Base-by-base conservation (phyloP, 2,329 filamentous ascomycete species). In the Alternaria longipes region DNA sequence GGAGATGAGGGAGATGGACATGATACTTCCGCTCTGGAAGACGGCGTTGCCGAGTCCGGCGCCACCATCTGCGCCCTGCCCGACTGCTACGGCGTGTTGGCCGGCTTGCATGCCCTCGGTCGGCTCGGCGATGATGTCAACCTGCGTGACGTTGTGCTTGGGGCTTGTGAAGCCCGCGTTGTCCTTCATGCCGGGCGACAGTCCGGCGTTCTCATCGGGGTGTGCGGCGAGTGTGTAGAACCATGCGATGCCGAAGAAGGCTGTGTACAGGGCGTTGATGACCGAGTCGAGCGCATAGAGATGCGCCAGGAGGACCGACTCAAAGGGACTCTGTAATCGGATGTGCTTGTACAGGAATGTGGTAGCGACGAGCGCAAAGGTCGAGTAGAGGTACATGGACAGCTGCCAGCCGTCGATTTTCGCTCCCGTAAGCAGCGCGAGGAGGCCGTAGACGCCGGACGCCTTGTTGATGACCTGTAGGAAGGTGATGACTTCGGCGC, bases 381-480 rank as follows among this genome's bases (percentile, higher is more conserved):
- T 85, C 26, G 91, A 95, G 84, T 97, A 97, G 50, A 97, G 85
- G 84, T 97, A 97, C 85, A 96, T 95, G 59, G 91, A 91, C 59
- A 97, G 86, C 80, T 97, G 94, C 24, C 95, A 86, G 30, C 89
- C 85, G 55, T 92, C 94, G 64, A 97, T 88, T 69, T 90, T 84
- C 79, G 92, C 93, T 76, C 94, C 94, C 24, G 94, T 97, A 66
- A 97, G 84, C 69, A 97, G 87, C 60, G 94, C 93, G 69, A 97
- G 89, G 44, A 97, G 85, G 67, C 94, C 94, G 80, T 97, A 97
- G 69, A 97, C 84, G 59, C 93, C 94, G 51, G 92, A 94, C 68
- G 94, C 87, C 80, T 97, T 97, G 85, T 97, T 97, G 82, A 97
- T 90, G 56, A 96, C 85, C 66, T 97, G 87, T 11, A 91, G 89